A percentile compares a stretch with the other conserved stretches of the same genome.
Evolutionary conservation across 2,329 filamentous ascomycete species (phyloP).

Genomic region (Orbilia oligospora): DNA sequence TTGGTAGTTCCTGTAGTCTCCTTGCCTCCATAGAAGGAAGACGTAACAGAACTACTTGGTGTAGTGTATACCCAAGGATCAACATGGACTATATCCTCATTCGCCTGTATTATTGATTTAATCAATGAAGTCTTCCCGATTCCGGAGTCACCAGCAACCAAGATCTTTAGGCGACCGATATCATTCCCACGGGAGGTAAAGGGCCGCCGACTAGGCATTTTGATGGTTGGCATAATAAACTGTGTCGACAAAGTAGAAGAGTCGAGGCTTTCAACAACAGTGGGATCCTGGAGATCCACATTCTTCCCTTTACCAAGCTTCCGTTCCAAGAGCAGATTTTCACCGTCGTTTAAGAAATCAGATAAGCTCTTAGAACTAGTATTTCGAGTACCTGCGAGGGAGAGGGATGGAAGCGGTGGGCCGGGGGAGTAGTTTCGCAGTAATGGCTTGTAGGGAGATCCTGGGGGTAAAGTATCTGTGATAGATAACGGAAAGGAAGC

Average conservation of each 20-base stretch:
- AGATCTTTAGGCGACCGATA: conserved; percentile 88
- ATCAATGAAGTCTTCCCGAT: conserved; percentile 92
- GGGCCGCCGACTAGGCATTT: conserved; percentile 87
- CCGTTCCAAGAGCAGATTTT: conserved; percentile 51
- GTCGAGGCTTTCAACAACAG: conserved; percentile 64
- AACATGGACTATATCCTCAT: conserved; percentile 93
- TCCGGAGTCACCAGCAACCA: conserved; percentile 83
- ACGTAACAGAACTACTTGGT: conserved; percentile 61
- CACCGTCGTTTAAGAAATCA: conserved; percentile 43
- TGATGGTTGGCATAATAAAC: conserved; percentile 97
- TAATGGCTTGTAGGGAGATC: conserved; percentile 49
- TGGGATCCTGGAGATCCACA: conserved; percentile 62
- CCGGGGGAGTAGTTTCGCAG: conserved; percentile 50
- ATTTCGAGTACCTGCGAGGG: conserved; percentile 44
- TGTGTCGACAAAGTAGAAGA: conserved; percentile 73
- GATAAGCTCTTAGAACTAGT: conserved; percentile 47
- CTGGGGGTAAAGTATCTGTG: conserved; percentile 57
- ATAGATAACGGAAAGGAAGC: conserved; percentile 58
- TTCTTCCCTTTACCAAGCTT: conserved; percentile 68
- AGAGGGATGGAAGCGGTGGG: conserved; percentile 42
- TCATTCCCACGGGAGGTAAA: conserved; percentile 89
- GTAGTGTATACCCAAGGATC: conserved; percentile 73
- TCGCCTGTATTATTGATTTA: conserved; percentile 86
- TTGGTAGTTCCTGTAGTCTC: conserved; percentile 62
- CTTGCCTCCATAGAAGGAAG: conserved; percentile 62